Evolutionary conservation across 768 basidiomycete genomes (phyloP), one percentile per base, ranked within the genome.

Genomic region (Serendipita sp.): DNA sequence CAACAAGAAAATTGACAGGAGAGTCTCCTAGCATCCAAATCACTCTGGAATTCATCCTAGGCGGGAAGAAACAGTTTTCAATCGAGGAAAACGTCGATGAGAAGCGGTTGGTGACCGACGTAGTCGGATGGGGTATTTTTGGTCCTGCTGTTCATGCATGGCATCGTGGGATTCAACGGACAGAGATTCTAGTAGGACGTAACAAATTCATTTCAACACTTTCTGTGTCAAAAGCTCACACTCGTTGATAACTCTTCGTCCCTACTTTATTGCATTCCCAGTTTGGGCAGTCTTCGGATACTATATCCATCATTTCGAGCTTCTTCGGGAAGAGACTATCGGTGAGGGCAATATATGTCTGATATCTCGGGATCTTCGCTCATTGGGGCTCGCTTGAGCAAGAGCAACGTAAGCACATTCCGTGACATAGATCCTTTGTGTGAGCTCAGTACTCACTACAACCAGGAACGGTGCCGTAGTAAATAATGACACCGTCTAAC

Each of bases 261-360:
- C 53, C 11, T 58, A 28, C 30, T 24, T 58, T 22, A 26, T 58
- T n/a, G 53, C 53, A 9, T 22, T 58, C 31, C 53, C 53, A 26
- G 9, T 58, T 33, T 58, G 53, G 53, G 11, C 53, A 24, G 5
- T 58, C 53, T n/a, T 58, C 11, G 53, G 53, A 17, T 58, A 58
- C n/a, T 58, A 24, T 28, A 58, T 58, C 28, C 53, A 58, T 33
- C 53, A 58, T 58, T 33, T 58, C n/a, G 53, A 58, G 28, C 53
- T 58, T n/a, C 22, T 13, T 24, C 53, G 28, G 31, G 53, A 58
- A 58, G 53, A 58, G 28, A 34, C 31, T 33, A 9, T 58, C 11
- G 53, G 53, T 58, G 31, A 38, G 34, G 2, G 34, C 34, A 38
- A 38, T 14, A 38, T 38, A 24, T 11, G 17, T n/a, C n/a, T 13